These are phyloP conservation scores for Dendrobium nobile DNA, from an alignment of 106 monocot genomes.

Conservation along the genomic window DNA sequence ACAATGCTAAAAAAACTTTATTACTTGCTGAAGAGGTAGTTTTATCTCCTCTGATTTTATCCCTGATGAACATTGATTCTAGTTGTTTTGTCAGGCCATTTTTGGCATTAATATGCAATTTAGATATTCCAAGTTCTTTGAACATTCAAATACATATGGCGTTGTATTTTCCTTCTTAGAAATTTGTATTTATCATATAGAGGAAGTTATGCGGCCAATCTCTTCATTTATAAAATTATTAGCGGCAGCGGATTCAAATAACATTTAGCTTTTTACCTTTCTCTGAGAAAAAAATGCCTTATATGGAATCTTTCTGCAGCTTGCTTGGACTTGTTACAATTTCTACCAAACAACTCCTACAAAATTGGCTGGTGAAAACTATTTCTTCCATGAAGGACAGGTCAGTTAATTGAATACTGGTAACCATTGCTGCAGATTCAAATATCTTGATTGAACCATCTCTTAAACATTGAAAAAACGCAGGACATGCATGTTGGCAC, in stretches of 20 bases:
- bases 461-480: neutral
- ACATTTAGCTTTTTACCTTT: neutral
- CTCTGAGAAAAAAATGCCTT: neutral
- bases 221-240: too few species aligned
- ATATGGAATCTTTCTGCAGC: conserved; percentile 16
- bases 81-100: neutral
- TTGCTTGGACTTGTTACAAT: conserved; percentile 88
- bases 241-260: neutral
- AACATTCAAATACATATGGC: too few species aligned
- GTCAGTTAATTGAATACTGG: conserved; percentile 12
- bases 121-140: neutral
- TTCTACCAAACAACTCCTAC: conserved; percentile 85
- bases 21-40: conserved; percentile 78
- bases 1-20: conserved; percentile 57
- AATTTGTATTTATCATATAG: neutral
- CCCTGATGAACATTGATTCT: neutral
- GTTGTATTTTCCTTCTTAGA: neutral
- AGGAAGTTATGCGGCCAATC: too few species aligned
- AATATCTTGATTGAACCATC: neutral
- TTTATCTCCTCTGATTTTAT: neutral
- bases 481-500: conserved; percentile 92
- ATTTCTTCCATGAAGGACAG: conserved; percentile 52
- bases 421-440: neutral
- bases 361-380: conserved; percentile 91
- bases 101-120: neutral